phyloP scores from a whole-genome alignment of 2,329 filamentous ascomycete species.

The Ploettnerulaceae sp. region DNA sequence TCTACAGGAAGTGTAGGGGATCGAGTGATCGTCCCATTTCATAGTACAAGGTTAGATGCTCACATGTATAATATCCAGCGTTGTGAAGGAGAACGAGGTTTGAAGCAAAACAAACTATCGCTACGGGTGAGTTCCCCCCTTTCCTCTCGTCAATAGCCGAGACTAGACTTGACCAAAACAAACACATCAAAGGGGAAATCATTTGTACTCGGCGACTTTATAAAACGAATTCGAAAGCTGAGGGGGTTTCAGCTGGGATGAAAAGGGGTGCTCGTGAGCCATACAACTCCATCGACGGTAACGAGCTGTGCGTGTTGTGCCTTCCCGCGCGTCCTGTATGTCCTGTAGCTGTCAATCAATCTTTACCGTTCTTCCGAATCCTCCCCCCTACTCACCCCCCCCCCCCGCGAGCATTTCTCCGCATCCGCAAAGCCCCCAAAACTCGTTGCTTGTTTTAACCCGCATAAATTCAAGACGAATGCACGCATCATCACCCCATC shows the following conservation, averaged over 20 bases:
- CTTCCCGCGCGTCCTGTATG: neutral
- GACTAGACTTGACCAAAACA: neutral
- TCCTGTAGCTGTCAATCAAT: neutral
- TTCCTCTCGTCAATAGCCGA: conserved; percentile 1
- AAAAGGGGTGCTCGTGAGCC: neutral
- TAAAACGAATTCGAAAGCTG: too few relatives aligned
- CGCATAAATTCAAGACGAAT: too few relatives aligned
- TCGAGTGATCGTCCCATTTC: too few relatives aligned
- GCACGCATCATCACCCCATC: too few relatives aligned
- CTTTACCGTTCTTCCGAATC: neutral
- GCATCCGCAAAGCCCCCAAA: neutral
- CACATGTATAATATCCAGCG: too few relatives aligned
- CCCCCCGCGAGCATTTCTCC: neutral
- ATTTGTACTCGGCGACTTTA: too few relatives aligned
- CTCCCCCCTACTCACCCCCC: neutral
- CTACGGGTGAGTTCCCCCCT: neutral
- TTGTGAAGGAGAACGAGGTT: too few relatives aligned
- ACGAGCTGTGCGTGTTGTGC: neutral
- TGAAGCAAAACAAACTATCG: too few relatives aligned
- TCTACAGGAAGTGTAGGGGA: too few relatives aligned
- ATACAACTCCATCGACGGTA: neutral
- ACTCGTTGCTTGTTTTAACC: too few relatives aligned
- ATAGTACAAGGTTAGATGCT: too few relatives aligned
- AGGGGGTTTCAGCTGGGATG: too few relatives aligned
- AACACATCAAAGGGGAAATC: neutral